Percentiles rank a stretch among this genome's conserved stretches.
phyloP scores from a whole-genome alignment of 495 filamentous ascomycete genomes.

The Cercophora scortea region DNA sequence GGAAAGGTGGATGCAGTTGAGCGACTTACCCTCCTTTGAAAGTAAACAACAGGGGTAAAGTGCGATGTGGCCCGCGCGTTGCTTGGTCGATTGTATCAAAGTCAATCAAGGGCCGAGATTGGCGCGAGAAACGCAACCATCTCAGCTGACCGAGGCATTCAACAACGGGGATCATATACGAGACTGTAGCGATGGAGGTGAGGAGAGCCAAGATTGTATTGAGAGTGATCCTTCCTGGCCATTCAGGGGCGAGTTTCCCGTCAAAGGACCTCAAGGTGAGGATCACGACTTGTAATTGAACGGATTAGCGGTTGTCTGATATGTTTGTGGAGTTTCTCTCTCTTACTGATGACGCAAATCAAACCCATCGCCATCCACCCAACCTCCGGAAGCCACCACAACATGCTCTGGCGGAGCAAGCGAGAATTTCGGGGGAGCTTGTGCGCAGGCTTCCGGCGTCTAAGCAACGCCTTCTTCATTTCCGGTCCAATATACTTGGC shows the following conservation, averaged over 20 bases:
- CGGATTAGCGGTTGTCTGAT: background rate
- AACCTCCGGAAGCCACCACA: slow-evolving; percentile 2
- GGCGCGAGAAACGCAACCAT: slow-evolving; percentile 31
- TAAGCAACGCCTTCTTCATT: background rate
- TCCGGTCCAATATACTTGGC: background rate
- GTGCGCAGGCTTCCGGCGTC: background rate
- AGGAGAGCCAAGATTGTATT: slow-evolving; percentile 36
- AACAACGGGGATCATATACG: slow-evolving; percentile 26
- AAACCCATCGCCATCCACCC: background rate
- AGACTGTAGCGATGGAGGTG: slow-evolving; percentile 27
- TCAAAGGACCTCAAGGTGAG: slow-evolving; percentile 27
- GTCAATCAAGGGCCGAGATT: slow-evolving; percentile 27
- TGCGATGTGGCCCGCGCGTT: slow-evolving; percentile 21
- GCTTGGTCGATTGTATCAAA: slow-evolving; percentile 33
- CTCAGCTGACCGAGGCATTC: slow-evolving; percentile 32
- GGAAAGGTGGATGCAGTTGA: background rate
- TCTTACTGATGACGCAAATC: background rate
- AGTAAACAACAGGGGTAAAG: background rate
- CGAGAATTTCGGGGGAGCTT: background rate
- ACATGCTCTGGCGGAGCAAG: background rate
- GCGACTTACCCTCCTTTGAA: slow-evolving; percentile 4
- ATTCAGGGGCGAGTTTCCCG: slow-evolving; percentile 27
- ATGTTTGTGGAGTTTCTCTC: background rate
- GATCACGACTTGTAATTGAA: slow-evolving; percentile 16
- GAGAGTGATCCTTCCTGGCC: slow-evolving; percentile 33